Conservation (phyloP, 1,284 basidiomycete genomes). For the Leccinum solheimii region DNA sequence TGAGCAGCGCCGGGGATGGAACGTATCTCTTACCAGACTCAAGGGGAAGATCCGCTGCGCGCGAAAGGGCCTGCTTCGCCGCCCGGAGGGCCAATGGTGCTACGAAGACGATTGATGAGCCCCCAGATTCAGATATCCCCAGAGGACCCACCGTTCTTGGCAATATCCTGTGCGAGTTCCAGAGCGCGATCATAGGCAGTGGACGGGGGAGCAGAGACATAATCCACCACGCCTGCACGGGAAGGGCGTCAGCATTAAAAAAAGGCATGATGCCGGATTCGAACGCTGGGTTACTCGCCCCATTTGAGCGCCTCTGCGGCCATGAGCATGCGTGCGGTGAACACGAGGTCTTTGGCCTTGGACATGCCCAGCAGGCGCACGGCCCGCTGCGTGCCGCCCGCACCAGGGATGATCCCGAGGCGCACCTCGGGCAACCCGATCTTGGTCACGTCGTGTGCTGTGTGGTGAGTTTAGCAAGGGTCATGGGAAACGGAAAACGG, state of each 20-base stretch:
- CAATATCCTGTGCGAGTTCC: conserved; percentile 63
- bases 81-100: conserved; percentile 88
- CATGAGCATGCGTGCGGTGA: conserved; percentile 59
- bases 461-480: conserved; percentile 2
- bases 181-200: conserved; percentile 69
- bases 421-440: conserved; percentile 77
- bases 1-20: conserved; percentile 1
- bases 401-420: conserved; percentile 92
- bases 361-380: conserved; percentile 80
- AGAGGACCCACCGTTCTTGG: conserved; percentile 60
- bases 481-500: neutral
- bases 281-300: conserved; percentile 49
- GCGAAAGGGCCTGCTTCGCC: conserved; percentile 86
- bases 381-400: conserved; percentile 90
- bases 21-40: conserved; percentile 57
- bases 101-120: conserved; percentile 32
- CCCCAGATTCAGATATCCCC: neutral
- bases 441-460: conserved; percentile 59
- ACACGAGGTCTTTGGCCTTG: conserved; percentile 85
- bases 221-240: conserved; percentile 72
- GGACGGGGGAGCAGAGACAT: conserved; percentile 60
- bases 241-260: conserved; percentile 7
- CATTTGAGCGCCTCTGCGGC: conserved; percentile 70
- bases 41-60: conserved; percentile 74
- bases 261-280: neutral